Conservation (phyloP, 495 filamentous ascomycete genomes). For the Penicillium chermesinum region DNA sequence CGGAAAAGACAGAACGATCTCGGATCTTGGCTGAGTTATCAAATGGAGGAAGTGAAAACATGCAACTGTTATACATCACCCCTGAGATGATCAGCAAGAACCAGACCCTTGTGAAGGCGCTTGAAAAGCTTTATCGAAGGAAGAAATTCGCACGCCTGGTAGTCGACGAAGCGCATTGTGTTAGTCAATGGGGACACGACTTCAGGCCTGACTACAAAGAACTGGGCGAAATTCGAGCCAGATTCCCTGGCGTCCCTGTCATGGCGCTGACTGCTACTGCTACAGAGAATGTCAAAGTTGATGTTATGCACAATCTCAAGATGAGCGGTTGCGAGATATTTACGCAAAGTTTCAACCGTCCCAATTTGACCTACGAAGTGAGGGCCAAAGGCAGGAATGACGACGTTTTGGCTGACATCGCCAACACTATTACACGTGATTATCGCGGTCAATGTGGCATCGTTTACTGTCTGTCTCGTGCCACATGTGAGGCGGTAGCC, state of each 20-base stretch:
- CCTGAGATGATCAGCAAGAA: slow-evolving; percentile 94
- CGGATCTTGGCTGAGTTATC: slow-evolving; percentile 57
- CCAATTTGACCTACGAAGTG: slow-evolving; percentile 87
- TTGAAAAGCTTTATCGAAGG: slow-evolving; percentile 59
- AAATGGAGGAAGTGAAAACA: slow-evolving; percentile 56
- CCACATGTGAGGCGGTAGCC: slow-evolving; percentile 75
- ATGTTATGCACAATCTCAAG: slow-evolving; percentile 81
- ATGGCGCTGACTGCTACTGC: slow-evolving; percentile 96
- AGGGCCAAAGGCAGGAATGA: slow-evolving; percentile 50
- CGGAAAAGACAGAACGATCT: slow-evolving; percentile 46
- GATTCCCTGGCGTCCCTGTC: slow-evolving; percentile 72
- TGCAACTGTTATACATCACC: slow-evolving; percentile 89
- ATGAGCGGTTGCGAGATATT: slow-evolving; percentile 74
- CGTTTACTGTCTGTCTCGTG: slow-evolving; percentile 86
- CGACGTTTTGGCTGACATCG: slow-evolving; percentile 61
- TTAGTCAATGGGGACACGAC: slow-evolving; percentile 98
- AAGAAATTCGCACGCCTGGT: slow-evolving; percentile 80
- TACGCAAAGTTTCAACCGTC: slow-evolving; percentile 88
- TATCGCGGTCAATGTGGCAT: slow-evolving; percentile 79
- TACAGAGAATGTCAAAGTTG: slow-evolving; percentile 83
- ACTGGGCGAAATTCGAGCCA: slow-evolving; percentile 63
- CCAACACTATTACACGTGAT: slow-evolving; percentile 57
- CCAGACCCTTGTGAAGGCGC: slow-evolving; percentile 50
- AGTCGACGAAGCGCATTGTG: slow-evolving; percentile 97
- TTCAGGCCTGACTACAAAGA: slow-evolving; percentile 95